Conservation (phyloP, 192 early-diverging fungal species). For the Lunasporangiospora selenospora region DNA sequence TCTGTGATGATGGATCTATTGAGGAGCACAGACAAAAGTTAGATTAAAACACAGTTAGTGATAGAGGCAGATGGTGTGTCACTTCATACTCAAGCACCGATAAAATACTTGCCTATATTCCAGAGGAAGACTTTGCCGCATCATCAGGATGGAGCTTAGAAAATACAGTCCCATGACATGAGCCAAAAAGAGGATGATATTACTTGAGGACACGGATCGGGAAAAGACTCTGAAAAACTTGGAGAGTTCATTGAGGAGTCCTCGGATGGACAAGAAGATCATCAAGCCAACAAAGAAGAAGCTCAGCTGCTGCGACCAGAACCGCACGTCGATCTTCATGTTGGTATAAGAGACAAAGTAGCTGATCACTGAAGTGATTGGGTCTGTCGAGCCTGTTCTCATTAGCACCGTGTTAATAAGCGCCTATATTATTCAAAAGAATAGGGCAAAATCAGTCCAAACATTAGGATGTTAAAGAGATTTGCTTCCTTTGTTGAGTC, state of each 20-base stretch:
- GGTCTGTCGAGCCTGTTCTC: constrained; percentile 77
- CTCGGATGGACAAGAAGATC: constrained; percentile 89
- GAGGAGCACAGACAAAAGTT: neutral
- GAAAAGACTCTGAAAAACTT: constrained; percentile 76
- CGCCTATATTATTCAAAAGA: constrained; percentile 52
- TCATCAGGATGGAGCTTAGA: constrained; percentile 89
- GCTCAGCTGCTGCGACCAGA: constrained; percentile 92
- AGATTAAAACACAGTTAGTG: neutral
- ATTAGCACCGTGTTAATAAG: constrained; percentile 80
- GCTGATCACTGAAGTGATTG: constrained; percentile 81
- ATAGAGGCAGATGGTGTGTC: no score
- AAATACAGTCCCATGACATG: constrained; percentile 96
- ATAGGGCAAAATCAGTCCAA: neutral
- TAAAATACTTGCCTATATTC: constrained; percentile 71
- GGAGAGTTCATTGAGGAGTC: constrained; percentile 74
- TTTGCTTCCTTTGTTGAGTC: neutral
- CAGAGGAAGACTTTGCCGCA: constrained; percentile 86
- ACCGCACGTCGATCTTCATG: constrained; percentile 74
- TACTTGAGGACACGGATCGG: constrained; percentile 73
- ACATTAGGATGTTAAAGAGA: neutral
- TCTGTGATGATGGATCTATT: constrained; percentile 76
- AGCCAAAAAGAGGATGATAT: constrained; percentile 80
- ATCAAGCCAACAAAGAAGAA: constrained; percentile 92
- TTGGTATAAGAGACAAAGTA: constrained; percentile 70
- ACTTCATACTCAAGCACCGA: no score